phyloP scores from a whole-genome alignment of 371 early-diverging fungal genomes.

The Syncephalastrum contaminatum region DNA sequence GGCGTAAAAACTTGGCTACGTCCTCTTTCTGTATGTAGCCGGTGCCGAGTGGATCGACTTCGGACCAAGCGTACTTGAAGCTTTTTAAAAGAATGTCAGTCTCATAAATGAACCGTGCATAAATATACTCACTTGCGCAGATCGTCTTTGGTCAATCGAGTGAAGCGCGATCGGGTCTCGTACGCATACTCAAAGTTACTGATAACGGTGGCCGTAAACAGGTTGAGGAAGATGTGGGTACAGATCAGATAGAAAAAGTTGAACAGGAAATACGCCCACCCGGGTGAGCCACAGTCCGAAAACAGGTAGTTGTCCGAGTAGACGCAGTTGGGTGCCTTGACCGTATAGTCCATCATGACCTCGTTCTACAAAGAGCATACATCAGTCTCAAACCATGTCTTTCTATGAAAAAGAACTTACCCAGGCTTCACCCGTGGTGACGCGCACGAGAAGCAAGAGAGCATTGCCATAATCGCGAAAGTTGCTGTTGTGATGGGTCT shows the following conservation, averaged over 20 bases:
- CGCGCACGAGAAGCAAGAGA: constrained; percentile 51
- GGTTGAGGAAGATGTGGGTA: constrained; percentile 59
- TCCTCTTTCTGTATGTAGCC: constrained; percentile 53
- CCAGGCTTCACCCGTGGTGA: constrained; percentile 64
- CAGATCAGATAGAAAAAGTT: constrained; percentile 56
- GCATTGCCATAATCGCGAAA: constrained; percentile 60
- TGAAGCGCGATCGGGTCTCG: constrained; percentile 54
- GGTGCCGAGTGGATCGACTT: constrained; percentile 53
- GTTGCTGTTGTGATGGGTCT: constrained; percentile 43
- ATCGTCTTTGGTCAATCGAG: constrained; percentile 53
- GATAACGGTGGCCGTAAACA: constrained; percentile 60
- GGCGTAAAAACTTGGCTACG: constrained; percentile 41
- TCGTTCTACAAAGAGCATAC: constrained; percentile 29
- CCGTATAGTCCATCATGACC: constrained; percentile 55
- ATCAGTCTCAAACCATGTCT: not conserved
- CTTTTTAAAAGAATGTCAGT: constrained; percentile 18
- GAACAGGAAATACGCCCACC: constrained; percentile 57
- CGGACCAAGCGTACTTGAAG: constrained; percentile 59
- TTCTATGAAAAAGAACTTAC: too few relatives aligned
- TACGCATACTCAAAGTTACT: constrained; percentile 63
- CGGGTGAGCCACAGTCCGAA: constrained; percentile 52
- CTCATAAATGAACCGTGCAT: too few relatives aligned
- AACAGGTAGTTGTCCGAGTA: constrained; percentile 44
- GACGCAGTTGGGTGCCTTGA: constrained; percentile 49
- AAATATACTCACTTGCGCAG: constrained; percentile 53